Evolutionary conservation across 345 rosid genomes (phyloP), one percentile per base, ranked within the genome.

Genomic region (Syzygium grande): DNA sequence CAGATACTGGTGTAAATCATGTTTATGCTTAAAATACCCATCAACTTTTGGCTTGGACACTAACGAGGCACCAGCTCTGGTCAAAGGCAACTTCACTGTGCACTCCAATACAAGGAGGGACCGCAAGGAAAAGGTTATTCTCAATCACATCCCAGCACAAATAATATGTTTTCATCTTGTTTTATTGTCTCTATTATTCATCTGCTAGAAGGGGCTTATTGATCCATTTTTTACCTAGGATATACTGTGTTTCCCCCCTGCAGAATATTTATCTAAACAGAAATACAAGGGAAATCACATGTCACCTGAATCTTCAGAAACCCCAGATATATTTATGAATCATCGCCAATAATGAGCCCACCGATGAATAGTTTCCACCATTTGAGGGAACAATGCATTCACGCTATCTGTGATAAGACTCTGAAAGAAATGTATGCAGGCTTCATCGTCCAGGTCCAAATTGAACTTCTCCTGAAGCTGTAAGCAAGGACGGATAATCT

Each of bases 271-370:
- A 15, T 65, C 43, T 65, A 8, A 30, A 38, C 3, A 1, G 43
- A 65, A 65, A 65, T 30, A 30, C 11, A 3, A 65, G 43, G 43
- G 79, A 84, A n/a, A 84, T 53, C 25, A 49, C 86, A 21, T 6
- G 25, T 54, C 59, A 83, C 84, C 80, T 87, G 51, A 30, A 30
- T 30, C 12, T 68, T 30, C 11, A 68, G 43, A 68, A 16, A 46
- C 79, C 10, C 80, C 25, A 10, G 22, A 38, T 19, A 73, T 4
- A 38, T 73, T 73, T 21, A 1, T 19, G 49, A 73, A 34, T 93
- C 92, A 98, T 77, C 99, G 98, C 99, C 99, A 98, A 90, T 98
- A 98, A 86, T 97, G 98, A 89, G 99, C 99, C 99, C 99, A 98
- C 43, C 98, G 94, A 90, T 98, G 99, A 90, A 98, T 98, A 55